Evolutionary conservation across 441 rosid species (phyloP), one percentile per base, ranked within the genome.

Genomic region (Adansonia rubrostipa): DNA sequence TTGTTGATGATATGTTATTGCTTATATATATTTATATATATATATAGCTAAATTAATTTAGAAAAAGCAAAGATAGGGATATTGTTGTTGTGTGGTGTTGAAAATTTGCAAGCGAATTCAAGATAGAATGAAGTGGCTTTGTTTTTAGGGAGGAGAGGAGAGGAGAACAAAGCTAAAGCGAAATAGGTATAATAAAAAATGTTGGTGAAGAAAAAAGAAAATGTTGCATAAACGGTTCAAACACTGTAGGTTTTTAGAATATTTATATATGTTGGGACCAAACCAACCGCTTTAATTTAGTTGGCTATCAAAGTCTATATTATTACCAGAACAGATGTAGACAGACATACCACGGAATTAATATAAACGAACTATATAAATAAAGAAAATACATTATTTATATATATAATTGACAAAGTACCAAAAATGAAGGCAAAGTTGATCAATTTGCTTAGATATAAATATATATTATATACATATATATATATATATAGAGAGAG

Each of bases 221-320:
- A 36, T 56, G 71, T 74, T 80, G 79, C 75, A 20, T 76, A 77
- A 73, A 80, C 85, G 83, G 5, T 64, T 82, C 70, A 50, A 68
- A 79, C 42, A 67, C 80, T 51, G n/a, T 19, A 62, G 14, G 13
- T 2, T 9, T 57, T 57, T 19, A 9, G 63, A 20, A 13, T 20
- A 56, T 56, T 28, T 28, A 50, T 50, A 15, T 28, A 19, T 0
- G 42, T 22, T 14, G 3, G 33, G 54, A 68, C 56, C 72, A 68
- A 17, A 68, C 57, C 57, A 6, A 51, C 4, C 4, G 4, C 15
- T 9, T 1, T 7, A 7, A 15, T 28, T 28, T 28, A 28, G 33
- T 36, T 33, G n/a, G 48, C 15, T 3, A 5, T 14, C 44, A 14
- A 13, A 22, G 40, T 61, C 14, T 11, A 22, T 61, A 10, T 22